phyloP scores from a whole-genome alignment of 768 basidiomycete genomes.

The Rhizopogon rudus region DNA sequence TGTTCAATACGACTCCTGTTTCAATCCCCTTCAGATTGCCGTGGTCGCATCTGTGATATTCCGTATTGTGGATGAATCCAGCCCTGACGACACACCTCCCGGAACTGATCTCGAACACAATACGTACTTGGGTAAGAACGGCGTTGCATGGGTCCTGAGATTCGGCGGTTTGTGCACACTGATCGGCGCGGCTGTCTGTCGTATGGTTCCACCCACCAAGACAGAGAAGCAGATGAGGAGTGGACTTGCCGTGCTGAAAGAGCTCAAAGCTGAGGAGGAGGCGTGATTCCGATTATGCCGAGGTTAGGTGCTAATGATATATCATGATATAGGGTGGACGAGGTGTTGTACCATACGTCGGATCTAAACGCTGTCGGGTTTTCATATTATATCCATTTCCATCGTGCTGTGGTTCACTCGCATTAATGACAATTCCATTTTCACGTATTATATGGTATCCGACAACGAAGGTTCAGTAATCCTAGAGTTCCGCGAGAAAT shows the following conservation, averaged over 20 bases:
- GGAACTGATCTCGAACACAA: constrained; percentile 38
- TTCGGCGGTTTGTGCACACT: constrained; percentile 89
- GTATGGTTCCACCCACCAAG: constrained; percentile 82
- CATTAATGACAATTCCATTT: neutral
- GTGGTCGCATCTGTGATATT: constrained; percentile 86
- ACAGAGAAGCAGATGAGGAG: constrained; percentile 89
- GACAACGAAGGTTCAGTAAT: too few relatives aligned
- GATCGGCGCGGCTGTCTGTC: constrained; percentile 70
- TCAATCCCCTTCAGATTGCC: constrained; percentile 54
- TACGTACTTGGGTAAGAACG: constrained; percentile 77
- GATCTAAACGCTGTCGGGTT: neutral
- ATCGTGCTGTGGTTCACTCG: neutral
- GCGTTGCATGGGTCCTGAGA: constrained; percentile 90
- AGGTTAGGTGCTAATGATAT: constrained; percentile 5
- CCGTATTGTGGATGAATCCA: constrained; percentile 62
- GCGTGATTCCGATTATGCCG: constrained; percentile 24
- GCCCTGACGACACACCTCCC: constrained; percentile 5
- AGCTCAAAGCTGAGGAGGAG: constrained; percentile 57
- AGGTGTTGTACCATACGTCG: neutral
- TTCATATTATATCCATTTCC: neutral
- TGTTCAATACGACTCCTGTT: neutral
- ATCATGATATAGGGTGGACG: neutral
- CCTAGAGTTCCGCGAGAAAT: neutral
- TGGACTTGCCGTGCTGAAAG: constrained; percentile 73
- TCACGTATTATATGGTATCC: too few relatives aligned